Evolutionary conservation across 192 early-diverging fungal genomes (phyloP).

Genomic region (Dissophora globulifera): DNA sequence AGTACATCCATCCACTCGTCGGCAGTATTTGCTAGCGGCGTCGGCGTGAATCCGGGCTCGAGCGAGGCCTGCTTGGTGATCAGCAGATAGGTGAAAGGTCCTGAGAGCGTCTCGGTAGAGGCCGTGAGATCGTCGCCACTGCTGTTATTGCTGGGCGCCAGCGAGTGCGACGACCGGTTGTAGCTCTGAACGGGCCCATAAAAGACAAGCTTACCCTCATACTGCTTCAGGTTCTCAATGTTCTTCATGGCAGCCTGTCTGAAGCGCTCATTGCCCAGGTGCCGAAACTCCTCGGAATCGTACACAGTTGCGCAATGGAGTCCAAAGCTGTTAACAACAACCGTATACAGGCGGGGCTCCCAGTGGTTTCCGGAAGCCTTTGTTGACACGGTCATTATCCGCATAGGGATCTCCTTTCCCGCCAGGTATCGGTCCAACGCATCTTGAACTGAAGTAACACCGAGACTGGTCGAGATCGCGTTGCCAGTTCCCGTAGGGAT

Average conservation of each 20-base stretch:
- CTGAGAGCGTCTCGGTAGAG: constrained; percentile 9
- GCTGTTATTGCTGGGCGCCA: neutral
- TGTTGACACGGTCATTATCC: constrained; percentile 48
- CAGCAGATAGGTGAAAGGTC: constrained; percentile 60
- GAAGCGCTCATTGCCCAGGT: constrained; percentile 62
- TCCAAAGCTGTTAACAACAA: constrained; percentile 63
- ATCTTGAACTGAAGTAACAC: constrained; percentile 46
- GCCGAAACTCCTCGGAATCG: constrained; percentile 56
- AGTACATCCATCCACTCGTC: constrained; percentile 59
- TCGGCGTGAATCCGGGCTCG: constrained; percentile 60
- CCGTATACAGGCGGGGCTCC: constrained; percentile 34
- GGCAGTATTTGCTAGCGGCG: constrained; percentile 55
- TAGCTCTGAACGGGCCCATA: constrained; percentile 31
- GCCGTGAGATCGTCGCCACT: neutral
- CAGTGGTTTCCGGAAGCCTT: constrained; percentile 20
- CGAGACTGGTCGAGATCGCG: constrained; percentile 56
- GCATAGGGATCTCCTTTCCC: constrained; percentile 37
- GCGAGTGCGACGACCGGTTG: neutral
- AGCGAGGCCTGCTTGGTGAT: constrained; percentile 56
- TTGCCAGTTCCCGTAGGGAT: constrained; percentile 62
- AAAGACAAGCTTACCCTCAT: constrained; percentile 47
- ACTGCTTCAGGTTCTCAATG: constrained; percentile 53
- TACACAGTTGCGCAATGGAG: constrained; percentile 63
- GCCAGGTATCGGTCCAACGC: constrained; percentile 49
- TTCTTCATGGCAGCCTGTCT: constrained; percentile 56